Conservation (phyloP, 805 yeast genomes). For the Metschnikowia lunata region DNA sequence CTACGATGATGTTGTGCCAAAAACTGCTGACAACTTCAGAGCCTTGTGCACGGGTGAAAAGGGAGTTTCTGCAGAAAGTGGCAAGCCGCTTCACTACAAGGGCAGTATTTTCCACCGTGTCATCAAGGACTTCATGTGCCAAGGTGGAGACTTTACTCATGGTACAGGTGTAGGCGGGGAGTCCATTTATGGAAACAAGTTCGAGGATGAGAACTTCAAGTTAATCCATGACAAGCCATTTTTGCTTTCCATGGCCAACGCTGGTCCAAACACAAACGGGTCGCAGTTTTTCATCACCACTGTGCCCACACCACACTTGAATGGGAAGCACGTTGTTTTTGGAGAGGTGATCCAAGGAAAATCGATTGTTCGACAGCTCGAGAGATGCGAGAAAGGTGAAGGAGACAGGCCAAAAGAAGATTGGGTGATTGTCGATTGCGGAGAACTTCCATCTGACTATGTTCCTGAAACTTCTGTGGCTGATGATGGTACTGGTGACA, state of each 20-base stretch:
- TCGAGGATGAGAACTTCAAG: slow-evolving; percentile 85
- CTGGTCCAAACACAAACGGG: slow-evolving; percentile 98
- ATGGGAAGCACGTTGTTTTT: slow-evolving; percentile 92
- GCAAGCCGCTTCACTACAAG: slow-evolving; percentile 69
- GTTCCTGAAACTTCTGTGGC: slow-evolving; percentile 44
- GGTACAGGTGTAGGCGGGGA: slow-evolving; percentile 94
- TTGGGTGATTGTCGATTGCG: slow-evolving; percentile 74
- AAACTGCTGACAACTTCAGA: slow-evolving; percentile 85
- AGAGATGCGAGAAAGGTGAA: slow-evolving; percentile 58
- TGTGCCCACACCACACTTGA: slow-evolving; percentile 81
- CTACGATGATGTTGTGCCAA: slow-evolving; percentile 70
- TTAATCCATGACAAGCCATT: slow-evolving; percentile 79
- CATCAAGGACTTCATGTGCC: slow-evolving; percentile 85
- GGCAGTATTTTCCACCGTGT: slow-evolving; percentile 92
- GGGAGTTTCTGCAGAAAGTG: slow-evolving; percentile 46
- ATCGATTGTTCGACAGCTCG: slow-evolving; percentile 73
- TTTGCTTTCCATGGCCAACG: slow-evolving; percentile 93
- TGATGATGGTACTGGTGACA: slow-evolving; percentile 83
- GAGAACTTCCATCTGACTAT: slow-evolving; percentile 63
- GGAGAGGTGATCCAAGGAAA: slow-evolving; percentile 85
- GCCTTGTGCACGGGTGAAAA: slow-evolving; percentile 88
- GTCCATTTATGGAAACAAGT: slow-evolving; percentile 75
- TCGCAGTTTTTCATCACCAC: slow-evolving; percentile 97
- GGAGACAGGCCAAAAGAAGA: slow-evolving; percentile 69
- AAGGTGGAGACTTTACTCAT: slow-evolving; percentile 77